These are phyloP conservation scores for Tinospora cordifolia DNA, from an alignment of 164 flowering plant species.

Conservation along the genomic window DNA sequence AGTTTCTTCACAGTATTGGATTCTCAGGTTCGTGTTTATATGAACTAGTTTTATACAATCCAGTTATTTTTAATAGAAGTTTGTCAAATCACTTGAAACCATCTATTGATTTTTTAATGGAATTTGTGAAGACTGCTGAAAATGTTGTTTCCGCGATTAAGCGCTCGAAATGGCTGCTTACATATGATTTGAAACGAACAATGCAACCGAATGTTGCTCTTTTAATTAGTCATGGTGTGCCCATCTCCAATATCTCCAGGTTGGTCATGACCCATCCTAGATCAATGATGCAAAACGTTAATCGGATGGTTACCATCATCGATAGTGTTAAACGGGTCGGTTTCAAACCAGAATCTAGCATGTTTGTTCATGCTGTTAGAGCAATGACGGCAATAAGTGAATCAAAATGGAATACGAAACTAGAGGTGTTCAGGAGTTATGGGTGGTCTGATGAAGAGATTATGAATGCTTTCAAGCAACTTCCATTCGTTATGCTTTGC, in stretches of 20 bases:
- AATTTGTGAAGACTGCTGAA: no score
- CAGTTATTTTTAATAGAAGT: no score
- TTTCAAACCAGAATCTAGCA: not conserved
- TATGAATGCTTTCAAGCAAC: not conserved
- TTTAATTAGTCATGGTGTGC: conserved; percentile 8
- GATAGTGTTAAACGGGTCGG: not conserved
- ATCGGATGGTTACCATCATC: not conserved
- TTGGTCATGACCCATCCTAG: not conserved
- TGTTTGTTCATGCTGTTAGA: not conserved
- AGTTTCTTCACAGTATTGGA: no score
- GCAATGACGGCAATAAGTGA: not conserved
- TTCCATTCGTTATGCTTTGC: not conserved
- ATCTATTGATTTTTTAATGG: no score
- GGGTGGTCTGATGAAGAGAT: conserved; percentile 4
- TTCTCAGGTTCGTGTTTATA: no score
- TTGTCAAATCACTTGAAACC: no score
- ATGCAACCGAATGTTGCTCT: no score
- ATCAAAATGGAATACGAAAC: not conserved
- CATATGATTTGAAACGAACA: no score
- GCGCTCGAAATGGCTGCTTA: no score
- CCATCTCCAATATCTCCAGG: not conserved
- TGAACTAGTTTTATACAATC: no score
- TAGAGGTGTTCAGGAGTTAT: conserved; percentile 2
- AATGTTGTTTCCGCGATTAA: no score
- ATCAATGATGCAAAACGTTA: not conserved